Percentiles rank a stretch among this genome's conserved stretches.
These are phyloP conservation scores for Beta macrorhiza DNA, from an alignment of 179 eudicot genomes.

Conservation along the genomic window DNA sequence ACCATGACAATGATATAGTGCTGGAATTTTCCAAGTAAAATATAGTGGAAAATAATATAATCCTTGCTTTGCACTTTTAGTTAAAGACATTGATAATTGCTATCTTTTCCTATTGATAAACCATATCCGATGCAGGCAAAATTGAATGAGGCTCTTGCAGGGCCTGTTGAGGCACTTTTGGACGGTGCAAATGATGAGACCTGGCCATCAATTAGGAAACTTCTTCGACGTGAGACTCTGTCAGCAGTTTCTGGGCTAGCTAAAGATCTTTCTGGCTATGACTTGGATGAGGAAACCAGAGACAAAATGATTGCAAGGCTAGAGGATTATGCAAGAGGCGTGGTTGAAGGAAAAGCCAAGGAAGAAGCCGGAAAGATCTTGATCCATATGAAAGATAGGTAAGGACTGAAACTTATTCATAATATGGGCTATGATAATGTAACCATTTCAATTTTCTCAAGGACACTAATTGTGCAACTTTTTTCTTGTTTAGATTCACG, in stretches of 20 bases:
- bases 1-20: neutral
- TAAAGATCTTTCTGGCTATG: slow-evolving; percentile 71
- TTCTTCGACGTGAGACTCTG: slow-evolving; percentile 72
- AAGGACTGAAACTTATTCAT: neutral
- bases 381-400: slow-evolving; percentile 96
- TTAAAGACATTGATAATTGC: neutral
- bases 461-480: slow-evolving; percentile 11
- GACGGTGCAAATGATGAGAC: slow-evolving; percentile 86
- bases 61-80: neutral
- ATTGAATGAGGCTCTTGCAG: slow-evolving; percentile 66
- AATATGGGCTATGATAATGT: too few species aligned
- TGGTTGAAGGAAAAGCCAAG: slow-evolving; percentile 81
- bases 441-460: neutral
- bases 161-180: slow-evolving; percentile 88
- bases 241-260: slow-evolving; percentile 67
- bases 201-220: slow-evolving; percentile 89
- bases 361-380: slow-evolving; percentile 91
- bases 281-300: slow-evolving; percentile 67
- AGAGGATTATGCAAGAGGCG: slow-evolving; percentile 65
- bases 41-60: neutral
- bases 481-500: slow-evolving; percentile 49
- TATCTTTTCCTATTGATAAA: neutral
- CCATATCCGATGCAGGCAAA: slow-evolving; percentile 46
- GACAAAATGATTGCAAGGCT: slow-evolving; percentile 59
- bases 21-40: neutral